Conservation (phyloP, 805 yeast species). For the Wickerhamiella musiphila region DNA sequence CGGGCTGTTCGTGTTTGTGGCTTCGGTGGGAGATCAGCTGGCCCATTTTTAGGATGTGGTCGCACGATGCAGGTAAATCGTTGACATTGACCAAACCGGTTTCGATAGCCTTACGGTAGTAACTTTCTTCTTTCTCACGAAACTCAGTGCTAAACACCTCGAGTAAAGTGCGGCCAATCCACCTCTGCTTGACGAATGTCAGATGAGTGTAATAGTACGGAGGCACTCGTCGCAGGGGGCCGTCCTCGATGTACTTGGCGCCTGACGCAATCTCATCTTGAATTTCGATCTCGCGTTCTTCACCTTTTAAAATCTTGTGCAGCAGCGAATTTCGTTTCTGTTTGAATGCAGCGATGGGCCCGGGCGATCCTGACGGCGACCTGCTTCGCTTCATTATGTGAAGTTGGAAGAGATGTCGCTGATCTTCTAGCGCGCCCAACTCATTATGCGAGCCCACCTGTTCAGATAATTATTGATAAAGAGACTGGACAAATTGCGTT, state of each 20-base stretch:
- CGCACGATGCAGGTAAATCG: conserved; percentile 41
- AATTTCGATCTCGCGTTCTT: conserved; percentile 13
- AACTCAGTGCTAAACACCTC: conserved; percentile 78
- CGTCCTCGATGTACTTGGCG: conserved; percentile 24
- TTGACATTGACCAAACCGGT: conserved; percentile 68
- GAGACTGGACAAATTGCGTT: no score
- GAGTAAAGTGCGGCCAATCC: conserved; percentile 69
- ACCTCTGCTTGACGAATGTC: conserved; percentile 79
- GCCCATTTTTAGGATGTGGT: conserved; percentile 59
- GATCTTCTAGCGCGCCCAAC: no score
- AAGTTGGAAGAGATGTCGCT: no score
- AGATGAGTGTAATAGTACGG: conserved; percentile 83
- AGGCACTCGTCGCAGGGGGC: conserved; percentile 42
- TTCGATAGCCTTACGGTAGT: conserved; percentile 49
- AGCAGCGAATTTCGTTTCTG: conserved; percentile 14
- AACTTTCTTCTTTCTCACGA: conserved; percentile 52
- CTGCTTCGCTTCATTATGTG: no score
- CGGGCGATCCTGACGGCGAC: no score
- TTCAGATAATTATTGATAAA: no score
- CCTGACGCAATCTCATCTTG: conserved; percentile 14
- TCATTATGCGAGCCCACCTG: no score
- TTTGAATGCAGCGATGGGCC: conserved; percentile 7
- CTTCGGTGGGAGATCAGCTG: conserved; percentile 62
- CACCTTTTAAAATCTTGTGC: conserved; percentile 12
- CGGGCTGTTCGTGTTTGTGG: conserved; percentile 87